Conservation (phyloP, 345 rosid species). For the Populus euphratica region DNA sequence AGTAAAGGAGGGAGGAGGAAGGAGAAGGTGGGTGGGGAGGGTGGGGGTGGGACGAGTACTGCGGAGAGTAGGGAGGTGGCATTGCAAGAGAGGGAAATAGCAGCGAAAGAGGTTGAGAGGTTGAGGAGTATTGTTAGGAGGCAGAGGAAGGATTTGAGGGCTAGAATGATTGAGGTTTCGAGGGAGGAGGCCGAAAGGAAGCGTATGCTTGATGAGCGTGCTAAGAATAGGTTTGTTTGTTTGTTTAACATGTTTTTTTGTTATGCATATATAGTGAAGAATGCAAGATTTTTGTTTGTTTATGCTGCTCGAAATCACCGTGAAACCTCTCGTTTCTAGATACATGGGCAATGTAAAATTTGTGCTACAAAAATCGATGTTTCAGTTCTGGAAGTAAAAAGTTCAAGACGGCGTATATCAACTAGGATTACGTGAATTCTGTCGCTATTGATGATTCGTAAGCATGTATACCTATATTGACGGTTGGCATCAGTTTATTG, state of each 20-base stretch:
- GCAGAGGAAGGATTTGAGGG: constrained; percentile 78
- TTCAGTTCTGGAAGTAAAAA: background rate
- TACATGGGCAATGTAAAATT: background rate
- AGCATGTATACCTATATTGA: background rate
- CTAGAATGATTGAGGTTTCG: constrained; percentile 85
- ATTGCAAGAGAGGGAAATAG: constrained; percentile 63
- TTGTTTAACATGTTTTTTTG: background rate
- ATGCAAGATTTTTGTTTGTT: background rate
- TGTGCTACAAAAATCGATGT: background rate
- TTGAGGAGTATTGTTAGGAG: constrained; percentile 68
- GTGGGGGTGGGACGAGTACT: constrained; percentile 23
- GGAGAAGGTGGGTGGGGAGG: constrained; percentile 40
- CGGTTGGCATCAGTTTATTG: background rate
- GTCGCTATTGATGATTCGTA: background rate
- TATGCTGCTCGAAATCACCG: background rate
- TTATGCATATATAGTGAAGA: background rate
- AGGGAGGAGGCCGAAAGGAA: constrained; percentile 93
- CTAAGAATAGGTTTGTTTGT: constrained; percentile 65
- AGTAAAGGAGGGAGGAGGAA: constrained; percentile 53
- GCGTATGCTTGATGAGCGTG: constrained; percentile 86
- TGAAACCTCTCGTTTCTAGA: background rate
- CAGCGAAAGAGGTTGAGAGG: constrained; percentile 76
- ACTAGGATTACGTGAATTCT: background rate
- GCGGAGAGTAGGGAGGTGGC: constrained; percentile 65
- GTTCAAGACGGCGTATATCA: background rate